Percentiles rank a stretch among this genome's conserved stretches.
Conservation (phyloP, 2,329 filamentous ascomycete genomes). For the Dactylellina cionopaga region DNA sequence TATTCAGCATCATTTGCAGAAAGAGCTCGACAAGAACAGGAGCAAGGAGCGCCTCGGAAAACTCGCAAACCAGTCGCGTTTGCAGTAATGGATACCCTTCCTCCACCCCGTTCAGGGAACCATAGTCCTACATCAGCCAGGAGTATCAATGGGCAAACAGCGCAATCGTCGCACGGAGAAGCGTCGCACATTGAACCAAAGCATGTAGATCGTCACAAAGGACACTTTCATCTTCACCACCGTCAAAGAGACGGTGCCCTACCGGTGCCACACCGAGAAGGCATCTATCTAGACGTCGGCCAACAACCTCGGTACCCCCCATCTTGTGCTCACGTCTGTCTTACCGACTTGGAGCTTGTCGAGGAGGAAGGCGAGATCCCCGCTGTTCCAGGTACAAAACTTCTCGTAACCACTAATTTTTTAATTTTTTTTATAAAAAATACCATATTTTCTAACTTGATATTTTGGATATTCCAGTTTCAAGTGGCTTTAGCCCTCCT, state of each 20-base stretch:
- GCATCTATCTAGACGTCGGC: conserved; percentile 33
- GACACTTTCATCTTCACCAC: conserved; percentile 27
- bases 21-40: conserved; percentile 47
- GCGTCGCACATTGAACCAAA: conserved; percentile 32
- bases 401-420: neutral
- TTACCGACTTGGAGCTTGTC: conserved; percentile 31
- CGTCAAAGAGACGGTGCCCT: neutral
- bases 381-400: conserved; percentile 55
- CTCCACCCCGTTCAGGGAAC: conserved; percentile 33
- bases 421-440: no score
- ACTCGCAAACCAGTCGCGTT: conserved; percentile 43
- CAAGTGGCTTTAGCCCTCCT: conserved; percentile 81
- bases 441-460: neutral
- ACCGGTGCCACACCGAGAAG: conserved; percentile 16
- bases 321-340: conserved; percentile 34
- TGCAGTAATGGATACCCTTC: conserved; percentile 44
- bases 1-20: conserved; percentile 49
- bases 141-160: conserved; percentile 34
- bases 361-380: conserved; percentile 40
- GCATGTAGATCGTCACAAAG: conserved; percentile 31
- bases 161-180: conserved; percentile 25
- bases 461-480: conserved; percentile 60
- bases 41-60: conserved; percentile 42
- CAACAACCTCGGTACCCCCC: conserved; percentile 31
- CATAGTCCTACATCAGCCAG: conserved; percentile 35